These are phyloP conservation scores for Aspergillus tubingensis DNA, from an alignment of 2,329 filamentous ascomycete species.

Conservation along the genomic window DNA sequence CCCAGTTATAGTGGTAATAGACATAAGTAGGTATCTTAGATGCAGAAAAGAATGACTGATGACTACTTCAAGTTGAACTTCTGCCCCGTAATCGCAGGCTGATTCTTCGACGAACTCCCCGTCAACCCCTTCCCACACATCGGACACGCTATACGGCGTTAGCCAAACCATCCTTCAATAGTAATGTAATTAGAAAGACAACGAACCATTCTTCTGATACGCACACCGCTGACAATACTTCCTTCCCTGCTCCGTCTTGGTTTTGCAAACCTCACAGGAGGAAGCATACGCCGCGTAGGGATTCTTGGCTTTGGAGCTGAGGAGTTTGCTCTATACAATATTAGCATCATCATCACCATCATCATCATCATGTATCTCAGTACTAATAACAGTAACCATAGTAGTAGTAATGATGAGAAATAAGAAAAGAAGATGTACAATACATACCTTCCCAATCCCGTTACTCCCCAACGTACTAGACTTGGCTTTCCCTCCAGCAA, in stretches of 20 bases:
- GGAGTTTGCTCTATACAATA: slow-evolving; percentile 58
- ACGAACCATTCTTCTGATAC: slow-evolving; percentile 62
- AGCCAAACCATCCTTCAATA: slow-evolving; percentile 17
- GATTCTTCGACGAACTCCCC: slow-evolving; percentile 49
- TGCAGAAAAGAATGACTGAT: background rate
- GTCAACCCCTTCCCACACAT: slow-evolving; percentile 62
- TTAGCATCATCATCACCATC: background rate
- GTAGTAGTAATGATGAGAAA: background rate
- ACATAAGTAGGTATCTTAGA: slow-evolving; percentile 1
- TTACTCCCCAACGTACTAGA: slow-evolving; percentile 56
- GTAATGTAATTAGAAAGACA: background rate
- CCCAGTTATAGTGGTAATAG: background rate
- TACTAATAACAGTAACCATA: too few relatives aligned
- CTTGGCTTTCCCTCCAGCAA: slow-evolving; percentile 31
- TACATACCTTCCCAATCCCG: slow-evolving; percentile 59
- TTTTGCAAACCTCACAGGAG: slow-evolving; percentile 63
- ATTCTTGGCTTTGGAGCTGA: slow-evolving; percentile 66
- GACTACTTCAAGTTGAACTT: slow-evolving; percentile 64
- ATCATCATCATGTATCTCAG: too few relatives aligned
- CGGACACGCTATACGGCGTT: slow-evolving; percentile 54
- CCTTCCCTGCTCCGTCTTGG: slow-evolving; percentile 63
- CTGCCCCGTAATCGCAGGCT: slow-evolving; percentile 60
- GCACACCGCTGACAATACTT: slow-evolving; percentile 65
- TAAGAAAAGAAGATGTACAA: background rate
- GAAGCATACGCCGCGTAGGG: slow-evolving; percentile 66